These are phyloP conservation scores for Apiospora malaysiana DNA, from an alignment of 2,329 filamentous ascomycete species.

Conservation along the genomic window DNA sequence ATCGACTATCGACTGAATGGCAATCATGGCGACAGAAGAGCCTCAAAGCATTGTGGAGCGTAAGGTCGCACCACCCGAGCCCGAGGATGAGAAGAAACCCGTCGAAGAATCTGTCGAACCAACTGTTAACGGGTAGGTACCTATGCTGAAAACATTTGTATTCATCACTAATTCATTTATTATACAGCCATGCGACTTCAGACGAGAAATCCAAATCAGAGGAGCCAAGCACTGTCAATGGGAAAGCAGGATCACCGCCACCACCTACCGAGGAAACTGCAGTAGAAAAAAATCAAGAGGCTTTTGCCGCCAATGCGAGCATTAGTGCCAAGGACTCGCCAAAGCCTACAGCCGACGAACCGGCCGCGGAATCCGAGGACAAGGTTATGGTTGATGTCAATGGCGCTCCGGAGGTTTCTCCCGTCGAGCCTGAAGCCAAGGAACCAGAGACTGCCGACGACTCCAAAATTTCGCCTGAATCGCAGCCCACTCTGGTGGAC, in stretches of 20 bases:
- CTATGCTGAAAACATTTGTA: background rate
- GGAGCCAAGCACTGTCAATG: slow-evolving; percentile 32
- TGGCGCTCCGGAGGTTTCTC: slow-evolving; percentile 25
- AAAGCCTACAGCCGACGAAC: slow-evolving; percentile 23
- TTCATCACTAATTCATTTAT: background rate
- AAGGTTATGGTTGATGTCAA: slow-evolving; percentile 30
- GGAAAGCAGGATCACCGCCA: slow-evolving; percentile 27
- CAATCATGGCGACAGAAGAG: slow-evolving; percentile 42
- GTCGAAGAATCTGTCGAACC: slow-evolving; percentile 49
- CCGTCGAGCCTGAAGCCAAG: slow-evolving; percentile 12
- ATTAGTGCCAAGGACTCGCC: slow-evolving; percentile 27
- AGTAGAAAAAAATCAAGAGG: slow-evolving; percentile 31
- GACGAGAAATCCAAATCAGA: slow-evolving; percentile 29
- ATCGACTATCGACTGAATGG: slow-evolving; percentile 27
- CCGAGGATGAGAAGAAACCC: slow-evolving; percentile 51
- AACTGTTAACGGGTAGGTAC: slow-evolving; percentile 63
- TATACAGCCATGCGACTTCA: slow-evolving; percentile 30
- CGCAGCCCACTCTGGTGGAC: slow-evolving; percentile 16
- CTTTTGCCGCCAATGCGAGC: slow-evolving; percentile 33
- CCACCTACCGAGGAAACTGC: slow-evolving; percentile 20
- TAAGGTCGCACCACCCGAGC: slow-evolving; percentile 28
- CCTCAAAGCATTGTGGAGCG: slow-evolving; percentile 34
- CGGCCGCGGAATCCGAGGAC: slow-evolving; percentile 23
- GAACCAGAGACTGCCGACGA: slow-evolving; percentile 19
- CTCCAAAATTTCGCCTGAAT: slow-evolving; percentile 22